Evolutionary conservation across 441 rosid genomes (phyloP).

Genomic region (Metrosideros polymorpha): DNA sequence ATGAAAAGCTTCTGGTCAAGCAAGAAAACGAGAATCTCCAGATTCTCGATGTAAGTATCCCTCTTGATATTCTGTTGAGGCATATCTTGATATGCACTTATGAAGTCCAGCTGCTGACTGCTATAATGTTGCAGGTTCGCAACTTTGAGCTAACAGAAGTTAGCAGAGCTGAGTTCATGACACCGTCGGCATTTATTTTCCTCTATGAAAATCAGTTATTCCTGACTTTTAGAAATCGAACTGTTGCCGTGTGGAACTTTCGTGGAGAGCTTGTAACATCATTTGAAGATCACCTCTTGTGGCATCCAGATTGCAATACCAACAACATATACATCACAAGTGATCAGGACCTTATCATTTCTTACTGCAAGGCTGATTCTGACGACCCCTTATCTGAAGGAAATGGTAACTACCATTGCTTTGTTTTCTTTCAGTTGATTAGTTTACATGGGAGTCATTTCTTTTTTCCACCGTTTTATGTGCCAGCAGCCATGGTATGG

Average conservation of each 20-base stretch:
- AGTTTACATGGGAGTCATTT: background rate
- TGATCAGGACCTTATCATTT: slow-evolving; percentile 90
- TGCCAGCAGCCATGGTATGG: background rate
- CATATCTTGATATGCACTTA: background rate
- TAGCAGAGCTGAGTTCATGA: slow-evolving; percentile 48
- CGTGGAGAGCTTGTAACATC: slow-evolving; percentile 83
- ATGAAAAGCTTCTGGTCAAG: slow-evolving; percentile 87
- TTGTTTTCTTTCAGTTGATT: background rate
- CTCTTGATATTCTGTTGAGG: background rate
- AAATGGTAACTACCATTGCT: slow-evolving; percentile 34
- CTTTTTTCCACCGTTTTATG: background rate
- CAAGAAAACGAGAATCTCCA: slow-evolving; percentile 83
- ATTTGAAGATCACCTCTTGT: slow-evolving; percentile 76
- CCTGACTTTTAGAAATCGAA: slow-evolving; percentile 63
- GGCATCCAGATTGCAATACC: slow-evolving; percentile 96
- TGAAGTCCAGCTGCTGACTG: background rate
- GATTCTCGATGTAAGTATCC: slow-evolving; percentile 63
- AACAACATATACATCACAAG: slow-evolving; percentile 90
- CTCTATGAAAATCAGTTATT: slow-evolving; percentile 74
- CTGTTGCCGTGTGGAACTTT: slow-evolving; percentile 91
- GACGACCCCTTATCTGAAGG: slow-evolving; percentile 72
- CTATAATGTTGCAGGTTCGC: slow-evolving; percentile 36
- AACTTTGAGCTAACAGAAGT: slow-evolving; percentile 61
- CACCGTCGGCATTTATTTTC: slow-evolving; percentile 76
- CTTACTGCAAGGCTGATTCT: slow-evolving; percentile 89